Evolutionary conservation across 2,329 filamentous ascomycete species (phyloP), one percentile per base, ranked within the genome.

Genomic region (Balansia obtecta): DNA sequence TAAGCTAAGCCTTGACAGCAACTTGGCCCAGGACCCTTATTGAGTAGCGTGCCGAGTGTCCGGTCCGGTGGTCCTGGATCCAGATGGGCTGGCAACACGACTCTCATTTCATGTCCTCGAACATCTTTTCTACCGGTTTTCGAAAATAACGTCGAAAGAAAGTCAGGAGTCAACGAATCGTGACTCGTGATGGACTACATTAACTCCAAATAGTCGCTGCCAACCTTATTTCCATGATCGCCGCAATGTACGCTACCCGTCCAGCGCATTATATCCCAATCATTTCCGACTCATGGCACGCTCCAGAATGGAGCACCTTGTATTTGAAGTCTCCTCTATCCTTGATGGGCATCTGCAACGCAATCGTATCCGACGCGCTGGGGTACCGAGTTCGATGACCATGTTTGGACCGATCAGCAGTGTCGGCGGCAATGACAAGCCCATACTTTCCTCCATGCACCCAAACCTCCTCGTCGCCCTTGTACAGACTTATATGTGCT

Each of bases 311-410:
- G 22, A 55, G 40, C 13, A 52, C 46, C 16, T 20, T 54, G 16
- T 55, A 52, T 37, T 51, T 46, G 27, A 54, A 52, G 2, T 11
- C 16, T 8, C 45, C 22, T 1, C 32, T 30, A 33, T 55, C 39
- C 39, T 18, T 27, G 20, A 54, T 50, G 0, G 50, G 54, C 30
- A 55, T 42, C 52, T 64, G 52, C 39, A 72, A 34, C 1, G 60
- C 54, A 9, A 68, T 54, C 7, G 71, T 72, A 39, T 62, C 58
- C 32, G 67, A 61, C 16, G 56, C 53, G 4, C 67, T 61, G 1
- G 70, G 69, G 52, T 71, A 74, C 33, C 53, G 53, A 2, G 71
- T 71, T 3, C 59, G 51, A 41, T 75, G 72, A 0, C 72, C 72
- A 33, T 62, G 51, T 2, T 45, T 53, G 49, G 68, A 70, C 3